Percentiles rank a stretch among this genome's conserved stretches.
phyloP scores from a whole-genome alignment of 2,329 filamentous ascomycete species.

The Sporothrix brasiliensis region DNA sequence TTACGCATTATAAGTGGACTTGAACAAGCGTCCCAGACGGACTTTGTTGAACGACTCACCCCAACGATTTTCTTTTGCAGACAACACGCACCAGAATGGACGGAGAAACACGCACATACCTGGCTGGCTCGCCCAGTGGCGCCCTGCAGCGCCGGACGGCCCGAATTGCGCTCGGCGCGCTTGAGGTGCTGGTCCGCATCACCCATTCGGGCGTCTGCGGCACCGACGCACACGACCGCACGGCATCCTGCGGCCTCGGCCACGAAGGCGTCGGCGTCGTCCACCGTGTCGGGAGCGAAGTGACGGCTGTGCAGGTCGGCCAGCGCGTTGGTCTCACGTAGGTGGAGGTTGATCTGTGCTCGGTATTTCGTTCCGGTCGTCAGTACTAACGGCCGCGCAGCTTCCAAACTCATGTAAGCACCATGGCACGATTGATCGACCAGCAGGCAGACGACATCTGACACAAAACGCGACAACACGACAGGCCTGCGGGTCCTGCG shows the following conservation, averaged over 20 bases:
- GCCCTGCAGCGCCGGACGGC: constrained; percentile 15
- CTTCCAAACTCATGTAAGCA: constrained; percentile 18
- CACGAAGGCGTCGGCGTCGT: constrained; percentile 80
- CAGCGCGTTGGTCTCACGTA: constrained; percentile 88
- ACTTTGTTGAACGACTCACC: neutral
- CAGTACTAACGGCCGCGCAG: neutral
- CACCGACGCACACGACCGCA: constrained; percentile 77
- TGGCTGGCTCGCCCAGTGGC: constrained; percentile 9
- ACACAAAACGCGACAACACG: too few species aligned
- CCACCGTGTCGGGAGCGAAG: constrained; percentile 76
- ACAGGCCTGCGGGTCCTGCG: constrained; percentile 25
- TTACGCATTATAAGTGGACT: neutral
- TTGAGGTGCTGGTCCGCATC: constrained; percentile 40
- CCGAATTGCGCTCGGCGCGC: constrained; percentile 16
- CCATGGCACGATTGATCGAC: too few species aligned
- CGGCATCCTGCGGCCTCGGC: constrained; percentile 63
- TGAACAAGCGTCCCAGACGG: neutral
- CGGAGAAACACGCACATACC: constrained; percentile 10
- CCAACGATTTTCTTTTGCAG: too few species aligned
- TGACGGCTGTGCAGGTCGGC: constrained; percentile 76
- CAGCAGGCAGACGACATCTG: neutral
- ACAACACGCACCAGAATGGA: neutral
- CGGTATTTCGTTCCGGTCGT: too few species aligned
- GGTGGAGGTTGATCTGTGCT: constrained; percentile 55
- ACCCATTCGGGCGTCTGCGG: constrained; percentile 71